Percentiles rank a stretch among this genome's conserved stretches.
phyloP scores from a whole-genome alignment of 768 basidiomycete genomes.

The Boletus sp. region DNA sequence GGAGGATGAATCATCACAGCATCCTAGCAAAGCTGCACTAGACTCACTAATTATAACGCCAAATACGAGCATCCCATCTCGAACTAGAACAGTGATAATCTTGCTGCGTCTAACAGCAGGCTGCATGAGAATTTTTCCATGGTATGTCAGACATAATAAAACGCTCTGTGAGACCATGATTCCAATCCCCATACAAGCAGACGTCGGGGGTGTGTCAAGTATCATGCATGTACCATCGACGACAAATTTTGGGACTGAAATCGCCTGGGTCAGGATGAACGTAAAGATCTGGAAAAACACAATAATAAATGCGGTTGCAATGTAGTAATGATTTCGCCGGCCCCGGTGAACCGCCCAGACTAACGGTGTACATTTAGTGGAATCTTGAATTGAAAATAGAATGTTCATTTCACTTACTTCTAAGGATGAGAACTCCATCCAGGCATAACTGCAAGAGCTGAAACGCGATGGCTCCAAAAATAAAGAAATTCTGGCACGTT shows the following conservation, averaged over 20 bases:
- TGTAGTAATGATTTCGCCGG: neutral
- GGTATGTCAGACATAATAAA: conserved; percentile 17
- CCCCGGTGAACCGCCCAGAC: conserved; percentile 17
- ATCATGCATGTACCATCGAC: conserved; percentile 13
- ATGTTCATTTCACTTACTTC: conserved; percentile 13
- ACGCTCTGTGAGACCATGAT: conserved; percentile 11
- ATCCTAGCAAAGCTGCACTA: neutral
- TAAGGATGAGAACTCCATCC: conserved; percentile 16
- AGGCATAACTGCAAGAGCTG: conserved; percentile 16
- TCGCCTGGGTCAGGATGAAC: neutral
- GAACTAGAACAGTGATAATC: conserved; percentile 10
- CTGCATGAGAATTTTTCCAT: conserved; percentile 9
- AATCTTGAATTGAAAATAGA: neutral
- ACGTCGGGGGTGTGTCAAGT: neutral
- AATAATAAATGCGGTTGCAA: neutral
- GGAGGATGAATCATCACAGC: neutral
- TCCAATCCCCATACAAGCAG: neutral
- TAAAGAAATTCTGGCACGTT: conserved; percentile 3
- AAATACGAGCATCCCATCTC: conserved; percentile 18
- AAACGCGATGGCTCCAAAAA: conserved; percentile 1
- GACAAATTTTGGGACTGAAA: neutral
- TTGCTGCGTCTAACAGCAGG: conserved; percentile 13
- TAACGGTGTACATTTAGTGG: neutral
- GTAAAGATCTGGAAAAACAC: conserved; percentile 4
- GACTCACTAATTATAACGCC: conserved; percentile 9